phyloP scores from a whole-genome alignment of 768 basidiomycete genomes.

The Suillus subaureus region DNA sequence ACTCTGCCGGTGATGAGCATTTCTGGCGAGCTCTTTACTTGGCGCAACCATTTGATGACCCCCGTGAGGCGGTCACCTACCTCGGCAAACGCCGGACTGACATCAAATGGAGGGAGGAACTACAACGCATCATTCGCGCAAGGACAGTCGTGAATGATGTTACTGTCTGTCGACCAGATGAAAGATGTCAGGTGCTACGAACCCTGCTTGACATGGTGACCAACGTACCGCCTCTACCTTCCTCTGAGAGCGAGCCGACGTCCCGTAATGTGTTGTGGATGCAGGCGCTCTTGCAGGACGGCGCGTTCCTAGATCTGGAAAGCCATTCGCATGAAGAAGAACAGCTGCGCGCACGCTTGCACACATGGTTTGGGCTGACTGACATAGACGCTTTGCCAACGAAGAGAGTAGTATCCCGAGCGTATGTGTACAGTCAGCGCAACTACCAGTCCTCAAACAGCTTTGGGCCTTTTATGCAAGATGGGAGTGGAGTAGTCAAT shows the following conservation, averaged over 20 bases:
- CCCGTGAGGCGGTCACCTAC: constrained; percentile 47
- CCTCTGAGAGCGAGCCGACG: constrained; percentile 28
- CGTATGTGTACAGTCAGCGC: constrained; percentile 63
- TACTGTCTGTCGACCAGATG: constrained; percentile 40
- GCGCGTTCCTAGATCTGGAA: constrained; percentile 45
- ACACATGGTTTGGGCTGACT: constrained; percentile 60
- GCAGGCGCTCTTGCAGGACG: constrained; percentile 42
- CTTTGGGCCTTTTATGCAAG: constrained; percentile 58
- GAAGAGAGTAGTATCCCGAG: constrained; percentile 45
- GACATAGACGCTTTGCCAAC: constrained; percentile 37
- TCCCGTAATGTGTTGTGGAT: constrained; percentile 59
- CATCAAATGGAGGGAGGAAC: constrained; percentile 53
- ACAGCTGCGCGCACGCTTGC: constrained; percentile 53
- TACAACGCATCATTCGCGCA: constrained; percentile 60
- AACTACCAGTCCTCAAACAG: constrained; percentile 51
- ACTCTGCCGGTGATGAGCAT: constrained; percentile 44
- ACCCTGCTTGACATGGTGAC: constrained; percentile 55
- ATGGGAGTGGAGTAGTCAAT: constrained; percentile 49
- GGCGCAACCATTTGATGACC: constrained; percentile 63
- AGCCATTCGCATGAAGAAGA: constrained; percentile 34
- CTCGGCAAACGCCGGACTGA: constrained; percentile 27
- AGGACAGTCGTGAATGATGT: constrained; percentile 45
- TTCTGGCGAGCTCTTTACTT: constrained; percentile 74
- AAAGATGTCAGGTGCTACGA: constrained; percentile 43
- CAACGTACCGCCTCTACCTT: constrained; percentile 41